These are phyloP conservation scores for Scutellaria barbata DNA, from an alignment of 257 asterid species.

Conservation along the genomic window DNA sequence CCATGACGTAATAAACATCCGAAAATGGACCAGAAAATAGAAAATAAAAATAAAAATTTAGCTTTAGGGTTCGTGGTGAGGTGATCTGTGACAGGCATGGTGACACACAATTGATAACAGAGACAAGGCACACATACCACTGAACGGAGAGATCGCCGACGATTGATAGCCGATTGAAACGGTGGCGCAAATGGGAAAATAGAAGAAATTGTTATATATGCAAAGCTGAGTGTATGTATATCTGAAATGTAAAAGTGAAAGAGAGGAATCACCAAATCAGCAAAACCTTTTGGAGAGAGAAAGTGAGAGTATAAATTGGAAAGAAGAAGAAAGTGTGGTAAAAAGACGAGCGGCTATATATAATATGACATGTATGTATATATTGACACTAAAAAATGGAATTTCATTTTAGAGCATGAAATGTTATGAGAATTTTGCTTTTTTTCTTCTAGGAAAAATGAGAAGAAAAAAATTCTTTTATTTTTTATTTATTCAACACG, in stretches of 20 bases:
- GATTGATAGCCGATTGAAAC: constrained; percentile 32
- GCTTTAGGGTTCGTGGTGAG: constrained; percentile 39
- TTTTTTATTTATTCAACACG: too few species aligned
- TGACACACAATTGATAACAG: constrained; percentile 1
- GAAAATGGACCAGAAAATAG: neutral
- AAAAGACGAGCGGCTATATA: constrained; percentile 35
- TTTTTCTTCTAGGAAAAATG: too few species aligned
- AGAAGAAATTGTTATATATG: neutral
- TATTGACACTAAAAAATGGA: constrained; percentile 10
- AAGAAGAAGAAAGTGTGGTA: constrained; percentile 27
- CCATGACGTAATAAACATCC: neutral
- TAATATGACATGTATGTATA: neutral
- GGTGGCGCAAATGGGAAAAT: constrained; percentile 10
- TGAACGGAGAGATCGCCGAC: constrained; percentile 45
- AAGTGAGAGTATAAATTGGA: constrained; percentile 30
- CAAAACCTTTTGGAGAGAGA: constrained; percentile 46
- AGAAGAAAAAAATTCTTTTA: too few species aligned
- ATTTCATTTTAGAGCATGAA: constrained; percentile 19
- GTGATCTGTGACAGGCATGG: constrained; percentile 45
- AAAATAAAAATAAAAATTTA: constrained; percentile 5
- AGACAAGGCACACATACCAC: constrained; percentile 38
- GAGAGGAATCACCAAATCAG: constrained; percentile 45
- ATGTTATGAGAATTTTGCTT: too few species aligned
- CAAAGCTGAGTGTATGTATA: neutral
- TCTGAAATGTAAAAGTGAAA: constrained; percentile 19